Evolutionary conservation across 2,329 filamentous ascomycete species (phyloP), one percentile per base, ranked within the genome.

Genomic region (Ramichloridium luteum): DNA sequence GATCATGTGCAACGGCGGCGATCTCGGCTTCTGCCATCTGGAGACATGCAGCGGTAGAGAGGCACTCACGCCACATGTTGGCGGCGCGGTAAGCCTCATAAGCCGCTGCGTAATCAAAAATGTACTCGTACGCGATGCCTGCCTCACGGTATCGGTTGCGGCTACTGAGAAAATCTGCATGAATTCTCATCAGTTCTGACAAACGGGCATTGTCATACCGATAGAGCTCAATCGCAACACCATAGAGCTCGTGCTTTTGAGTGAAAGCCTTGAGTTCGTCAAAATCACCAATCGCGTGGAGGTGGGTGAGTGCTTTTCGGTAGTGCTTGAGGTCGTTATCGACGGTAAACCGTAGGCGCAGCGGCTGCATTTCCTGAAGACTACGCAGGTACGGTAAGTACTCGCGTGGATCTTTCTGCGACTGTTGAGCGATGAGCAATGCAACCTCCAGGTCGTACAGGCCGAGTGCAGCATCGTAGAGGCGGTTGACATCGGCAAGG

Each of bases 301-400:
- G 69, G 47, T 90, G 80, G 2, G 55, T 57, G 3, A 96, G 64
- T 0, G 90, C 88, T 60, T 93, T 94, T 25, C 64, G 57, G 28
- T 76, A 70, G 10, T 84, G 77, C 18, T 70, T 72, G 3, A 98
- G 72, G 50, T 93, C 77, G 49, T 96, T 80, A 51, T 98, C 90
- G 31, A 98, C 93, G 25, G 75, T 74, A 45, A 86, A 93, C 31
- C 76, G 71, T 26, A 83, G 75, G 13, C 84, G 74, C 8, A 80
- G 56, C 8, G 73, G 67, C 0, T 79, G 60, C 45, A 92, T 68
- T 38, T 77, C 69, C 53, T 94, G 83, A 2, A 98, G 68, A 20
- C 77, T 77, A 50, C 93, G 86, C 30, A 98, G 74, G 51, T 96
- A 96, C 3, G 90, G 90, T 5, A 96, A 71, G 47, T 98, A 98